Evolutionary conservation across 805 yeast species (phyloP), one percentile per base, ranked within the genome.

Genomic region (Metschnikowia baotianmanensis): DNA sequence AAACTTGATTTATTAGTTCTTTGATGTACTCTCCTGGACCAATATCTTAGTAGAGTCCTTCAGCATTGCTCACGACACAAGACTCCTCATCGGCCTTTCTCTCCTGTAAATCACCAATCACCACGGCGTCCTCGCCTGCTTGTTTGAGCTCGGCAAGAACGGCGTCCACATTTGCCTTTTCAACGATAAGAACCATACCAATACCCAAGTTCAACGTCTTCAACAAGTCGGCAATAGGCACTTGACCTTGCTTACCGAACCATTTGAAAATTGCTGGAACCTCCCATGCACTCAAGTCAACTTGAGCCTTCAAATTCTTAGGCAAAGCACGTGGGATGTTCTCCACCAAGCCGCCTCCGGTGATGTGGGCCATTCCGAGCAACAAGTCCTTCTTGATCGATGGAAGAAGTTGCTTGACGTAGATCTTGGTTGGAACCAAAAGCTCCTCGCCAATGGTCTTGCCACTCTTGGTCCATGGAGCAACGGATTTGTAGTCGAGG

Each of bases 321-420:
- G 99, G 99, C 47, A 93, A 72, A 15, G 96, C 93, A 61, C 99
- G 80, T 40, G 99, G 99, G 43, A 91, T 81, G 65, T 93, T 93
- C 65, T 93, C 99, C 21, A 93, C 83, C 39, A 93, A 73, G 38
- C 99, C 99, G 63, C 99, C 99, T 47, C 99, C 99, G 18, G 99
- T 93, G 57, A 93, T 93, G 58, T 93, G 96, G 2, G 99, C 96
- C 59, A 93, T 75, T 44, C 97, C 99, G 41, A 89, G 72, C 34
- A 91, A 59, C 42, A 85, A 67, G 24, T 74, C 82, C 55, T 83
- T 72, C 54, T 74, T 76, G 48, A 90, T 75, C 2, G 86, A 79
- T 34, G 85, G 84, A 47, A 93, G 73, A 43, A 95, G 66, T 55
- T 90, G 95, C 65, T 87, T 90, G 49, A 95, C 99, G 67, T 93